A percentile compares a stretch with the other conserved stretches of the same genome.
phyloP scores from a whole-genome alignment of 305 asterid genomes.

The Fraxinus nigra region DNA sequence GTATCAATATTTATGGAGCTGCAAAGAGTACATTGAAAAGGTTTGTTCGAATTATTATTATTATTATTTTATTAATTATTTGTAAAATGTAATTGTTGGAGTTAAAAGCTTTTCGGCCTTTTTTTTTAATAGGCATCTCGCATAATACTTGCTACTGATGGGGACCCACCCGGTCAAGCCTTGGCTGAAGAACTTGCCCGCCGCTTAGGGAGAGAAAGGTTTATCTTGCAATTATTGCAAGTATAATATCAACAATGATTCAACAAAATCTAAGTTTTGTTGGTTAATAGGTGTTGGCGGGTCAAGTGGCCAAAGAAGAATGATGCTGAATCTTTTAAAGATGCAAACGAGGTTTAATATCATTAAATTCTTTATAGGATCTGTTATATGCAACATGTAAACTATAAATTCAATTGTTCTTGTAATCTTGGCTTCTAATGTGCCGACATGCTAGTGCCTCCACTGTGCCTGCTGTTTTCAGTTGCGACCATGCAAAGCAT shows the following conservation, averaged over 20 bases:
- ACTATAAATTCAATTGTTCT: too few relatives aligned
- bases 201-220: conserved; percentile 94
- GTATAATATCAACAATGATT: neutral
- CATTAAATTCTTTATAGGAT: neutral
- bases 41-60: conserved; percentile 30
- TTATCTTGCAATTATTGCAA: conserved; percentile 12
- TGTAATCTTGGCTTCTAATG: neutral
- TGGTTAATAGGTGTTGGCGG: conserved; percentile 85
- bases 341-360: conserved; percentile 85
- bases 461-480: neutral
- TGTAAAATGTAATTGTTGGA: conserved; percentile 18
- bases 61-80: conserved; percentile 6
- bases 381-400: neutral
- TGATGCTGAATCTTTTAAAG: conserved; percentile 60
- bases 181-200: conserved; percentile 98
- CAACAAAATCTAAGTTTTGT: conserved; percentile 17
- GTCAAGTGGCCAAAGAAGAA: conserved; percentile 85
- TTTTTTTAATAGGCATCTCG: conserved; percentile 73
- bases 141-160: conserved; percentile 92
- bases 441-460: neutral
- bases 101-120: conserved; percentile 19
- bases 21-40: conserved; percentile 76
- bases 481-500: neutral
- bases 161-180: conserved; percentile 90
- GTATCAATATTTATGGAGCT: conserved; percentile 92